Conservation (phyloP, 768 basidiomycete genomes). For the Trametes coccinea region DNA sequence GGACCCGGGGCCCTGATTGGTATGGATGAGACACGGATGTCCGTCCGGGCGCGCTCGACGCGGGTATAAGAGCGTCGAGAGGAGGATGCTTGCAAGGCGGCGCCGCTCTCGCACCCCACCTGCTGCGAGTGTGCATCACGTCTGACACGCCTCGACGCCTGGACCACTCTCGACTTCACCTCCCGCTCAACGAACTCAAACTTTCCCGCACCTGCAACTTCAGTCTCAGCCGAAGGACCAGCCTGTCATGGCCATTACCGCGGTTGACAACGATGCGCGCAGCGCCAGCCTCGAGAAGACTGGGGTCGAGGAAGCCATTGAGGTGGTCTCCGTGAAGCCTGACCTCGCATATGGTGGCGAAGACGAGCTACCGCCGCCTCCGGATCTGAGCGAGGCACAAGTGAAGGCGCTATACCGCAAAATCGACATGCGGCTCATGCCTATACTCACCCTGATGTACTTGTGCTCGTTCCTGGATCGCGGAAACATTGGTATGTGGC, state of each 20-base stretch:
- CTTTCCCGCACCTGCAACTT: background rate
- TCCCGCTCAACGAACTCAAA: background rate
- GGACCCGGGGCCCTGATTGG: background rate
- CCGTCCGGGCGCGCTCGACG: background rate
- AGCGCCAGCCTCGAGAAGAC: slow-evolving; percentile 5
- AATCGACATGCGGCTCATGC: slow-evolving; percentile 34
- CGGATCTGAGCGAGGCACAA: slow-evolving; percentile 46
- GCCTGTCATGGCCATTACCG: background rate
- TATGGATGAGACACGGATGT: background rate
- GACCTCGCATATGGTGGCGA: slow-evolving; percentile 46
- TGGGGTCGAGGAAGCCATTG: background rate
- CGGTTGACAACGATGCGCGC: background rate
- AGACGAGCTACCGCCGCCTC: slow-evolving; percentile 45
- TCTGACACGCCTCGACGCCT: background rate
- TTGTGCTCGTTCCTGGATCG: slow-evolving; percentile 34
- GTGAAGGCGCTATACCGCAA: slow-evolving; percentile 42
- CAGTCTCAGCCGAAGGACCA: no score
- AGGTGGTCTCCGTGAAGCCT: background rate
- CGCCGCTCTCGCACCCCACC: slow-evolving; percentile 5
- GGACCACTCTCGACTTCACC: background rate
- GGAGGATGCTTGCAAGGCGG: background rate
- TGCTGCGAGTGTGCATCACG: background rate
- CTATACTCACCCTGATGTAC: slow-evolving; percentile 34
- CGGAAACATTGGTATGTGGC: slow-evolving; percentile 23
- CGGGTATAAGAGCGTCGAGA: background rate